Evolutionary conservation across 352 stramenopile species (phyloP).

Genomic region (Phytopythium montanum): DNA sequence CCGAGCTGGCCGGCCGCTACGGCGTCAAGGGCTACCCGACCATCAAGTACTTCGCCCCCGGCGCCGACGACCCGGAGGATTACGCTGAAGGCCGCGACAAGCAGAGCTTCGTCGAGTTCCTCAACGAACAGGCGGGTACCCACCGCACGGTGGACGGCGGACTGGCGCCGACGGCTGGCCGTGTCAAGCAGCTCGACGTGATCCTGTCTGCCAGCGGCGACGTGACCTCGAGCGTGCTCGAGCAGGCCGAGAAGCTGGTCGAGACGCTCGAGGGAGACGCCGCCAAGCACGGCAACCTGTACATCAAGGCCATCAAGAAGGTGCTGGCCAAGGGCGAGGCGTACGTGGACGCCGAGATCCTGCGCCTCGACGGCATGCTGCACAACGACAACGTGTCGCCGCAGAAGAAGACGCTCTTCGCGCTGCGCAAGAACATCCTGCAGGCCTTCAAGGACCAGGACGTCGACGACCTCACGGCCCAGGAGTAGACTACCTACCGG

Average conservation of each 20-base stretch:
- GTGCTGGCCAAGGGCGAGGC: conserved; percentile 79
- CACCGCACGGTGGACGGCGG: conserved; percentile 72
- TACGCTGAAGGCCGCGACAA: conserved; percentile 86
- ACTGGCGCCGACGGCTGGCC: conserved; percentile 71
- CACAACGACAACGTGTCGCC: conserved; percentile 78
- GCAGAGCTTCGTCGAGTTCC: conserved; percentile 83
- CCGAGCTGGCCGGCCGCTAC: conserved; percentile 64
- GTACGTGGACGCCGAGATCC: conserved; percentile 85
- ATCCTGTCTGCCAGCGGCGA: conserved; percentile 74
- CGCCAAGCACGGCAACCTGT: conserved; percentile 79
- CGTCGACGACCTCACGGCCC: conserved; percentile 26
- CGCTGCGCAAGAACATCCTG: conserved; percentile 90
- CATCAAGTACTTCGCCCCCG: conserved; percentile 90
- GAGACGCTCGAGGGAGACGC: conserved; percentile 62
- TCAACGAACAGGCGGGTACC: conserved; percentile 90
- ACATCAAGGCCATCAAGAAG: conserved; percentile 91
- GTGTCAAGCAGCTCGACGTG: conserved; percentile 79
- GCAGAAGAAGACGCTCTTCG: conserved; percentile 89
- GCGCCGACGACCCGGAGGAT: conserved; percentile 76
- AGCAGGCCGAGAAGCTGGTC: conserved; percentile 68
- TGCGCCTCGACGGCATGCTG: conserved; percentile 73
- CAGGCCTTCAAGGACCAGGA: conserved; percentile 52
- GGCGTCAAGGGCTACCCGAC: conserved; percentile 90
- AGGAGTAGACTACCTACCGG: not conserved
- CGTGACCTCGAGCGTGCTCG: conserved; percentile 61